A percentile compares a stretch with the other conserved stretches of the same genome.
Evolutionary conservation across 345 rosid genomes (phyloP).

Genomic region (Capsella bursapastoris): DNA sequence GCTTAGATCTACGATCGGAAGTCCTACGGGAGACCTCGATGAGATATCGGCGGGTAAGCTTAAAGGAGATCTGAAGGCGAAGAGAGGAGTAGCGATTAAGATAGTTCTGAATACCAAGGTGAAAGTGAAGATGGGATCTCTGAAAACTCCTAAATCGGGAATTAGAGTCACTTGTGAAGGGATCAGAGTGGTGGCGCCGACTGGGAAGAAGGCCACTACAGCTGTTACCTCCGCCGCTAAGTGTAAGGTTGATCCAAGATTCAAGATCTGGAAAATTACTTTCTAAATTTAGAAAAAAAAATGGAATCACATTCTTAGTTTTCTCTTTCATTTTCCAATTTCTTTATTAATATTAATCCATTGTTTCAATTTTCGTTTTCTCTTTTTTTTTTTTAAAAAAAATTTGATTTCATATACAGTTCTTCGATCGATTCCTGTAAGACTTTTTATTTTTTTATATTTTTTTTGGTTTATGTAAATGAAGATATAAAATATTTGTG

Average conservation of each 20-base stretch:
- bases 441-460: constrained; percentile 17
- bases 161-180: constrained; percentile 74
- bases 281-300: constrained; percentile 38
- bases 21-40: constrained; percentile 50
- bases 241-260: constrained; percentile 77
- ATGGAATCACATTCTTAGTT: constrained; percentile 13
- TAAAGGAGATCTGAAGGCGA: constrained; percentile 59
- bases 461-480: constrained; percentile 41
- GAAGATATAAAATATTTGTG: constrained; percentile 23
- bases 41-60: constrained; percentile 54
- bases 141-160: constrained; percentile 63
- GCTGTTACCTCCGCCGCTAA: constrained; percentile 61
- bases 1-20: constrained; percentile 55
- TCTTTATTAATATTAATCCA: neutral
- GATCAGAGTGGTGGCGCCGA: constrained; percentile 57
- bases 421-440: constrained; percentile 17
- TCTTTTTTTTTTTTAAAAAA: neutral
- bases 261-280: constrained; percentile 93
- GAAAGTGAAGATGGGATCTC: constrained; percentile 67
- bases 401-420: constrained; percentile 34
- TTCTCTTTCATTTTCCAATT: neutral
- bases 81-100: constrained; percentile 60
- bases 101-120: constrained; percentile 66
- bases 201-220: constrained; percentile 60
- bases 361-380: constrained; percentile 24